phyloP scores from a whole-genome alignment of 331 rosid species.

The Malus hybrid region DNA sequence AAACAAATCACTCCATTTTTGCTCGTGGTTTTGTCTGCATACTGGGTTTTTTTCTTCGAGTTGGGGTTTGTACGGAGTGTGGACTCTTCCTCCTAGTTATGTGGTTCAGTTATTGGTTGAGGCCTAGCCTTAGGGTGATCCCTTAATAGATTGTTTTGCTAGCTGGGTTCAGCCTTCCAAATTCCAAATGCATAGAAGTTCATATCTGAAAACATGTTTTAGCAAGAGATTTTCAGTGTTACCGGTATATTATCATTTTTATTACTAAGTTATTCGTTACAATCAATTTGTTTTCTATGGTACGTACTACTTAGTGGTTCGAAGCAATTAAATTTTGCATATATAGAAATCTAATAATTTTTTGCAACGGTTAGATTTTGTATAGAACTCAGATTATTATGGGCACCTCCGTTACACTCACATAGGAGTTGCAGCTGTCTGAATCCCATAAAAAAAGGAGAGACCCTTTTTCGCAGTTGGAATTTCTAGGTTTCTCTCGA shows the following conservation, averaged over 20 bases:
- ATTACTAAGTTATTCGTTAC: no score
- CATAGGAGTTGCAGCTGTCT: conserved; percentile 18
- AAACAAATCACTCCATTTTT: not conserved
- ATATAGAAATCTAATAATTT: no score
- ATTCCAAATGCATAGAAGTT: not conserved
- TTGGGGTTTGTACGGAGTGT: not conserved
- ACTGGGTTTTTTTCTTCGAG: not conserved
- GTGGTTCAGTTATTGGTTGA: not conserved
- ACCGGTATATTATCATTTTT: no score
- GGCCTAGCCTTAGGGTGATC: not conserved
- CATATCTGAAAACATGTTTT: no score
- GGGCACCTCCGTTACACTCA: not conserved
- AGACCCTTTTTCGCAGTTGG: not conserved
- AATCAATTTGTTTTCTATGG: no score
- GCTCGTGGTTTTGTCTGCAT: not conserved
- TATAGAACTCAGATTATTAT: no score
- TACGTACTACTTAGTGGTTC: no score
- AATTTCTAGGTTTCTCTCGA: conserved; percentile 21
- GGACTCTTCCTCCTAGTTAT: no score
- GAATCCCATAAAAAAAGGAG: not conserved
- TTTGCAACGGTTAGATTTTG: no score
- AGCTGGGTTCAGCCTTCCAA: not conserved
- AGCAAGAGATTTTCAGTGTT: no score
- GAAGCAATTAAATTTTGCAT: no score
- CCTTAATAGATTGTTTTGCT: not conserved